These are phyloP conservation scores for Lignosus rhinocerotis DNA, from an alignment of 1,284 basidiomycete genomes.

Conservation along the genomic window DNA sequence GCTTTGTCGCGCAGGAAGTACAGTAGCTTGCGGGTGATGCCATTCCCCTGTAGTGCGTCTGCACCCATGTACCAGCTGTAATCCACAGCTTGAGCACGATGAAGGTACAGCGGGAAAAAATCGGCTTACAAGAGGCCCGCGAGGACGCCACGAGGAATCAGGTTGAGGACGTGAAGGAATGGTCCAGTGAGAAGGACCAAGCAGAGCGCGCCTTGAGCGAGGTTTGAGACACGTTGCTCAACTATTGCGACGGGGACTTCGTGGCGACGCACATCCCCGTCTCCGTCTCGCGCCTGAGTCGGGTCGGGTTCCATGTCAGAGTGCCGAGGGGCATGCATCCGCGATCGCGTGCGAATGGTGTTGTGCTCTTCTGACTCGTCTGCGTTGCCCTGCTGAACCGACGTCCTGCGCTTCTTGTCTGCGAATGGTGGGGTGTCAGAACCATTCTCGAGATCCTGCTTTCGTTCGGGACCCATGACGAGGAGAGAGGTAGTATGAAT, in stretches of 20 bases:
- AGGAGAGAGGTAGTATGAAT: slow-evolving; percentile 89
- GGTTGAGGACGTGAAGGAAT: slow-evolving; percentile 75
- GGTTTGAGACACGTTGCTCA: slow-evolving; percentile 87
- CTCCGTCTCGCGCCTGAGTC: slow-evolving; percentile 27
- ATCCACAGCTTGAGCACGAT: slow-evolving; percentile 5
- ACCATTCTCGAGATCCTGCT: slow-evolving; percentile 43
- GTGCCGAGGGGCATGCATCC: slow-evolving; percentile 23
- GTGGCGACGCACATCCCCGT: slow-evolving; percentile 29
- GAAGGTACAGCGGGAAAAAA: background rate
- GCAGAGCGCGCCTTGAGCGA: slow-evolving; percentile 81
- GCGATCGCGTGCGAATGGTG: slow-evolving; percentile 18
- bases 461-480: slow-evolving; percentile 61
- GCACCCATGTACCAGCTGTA: slow-evolving; percentile 88
- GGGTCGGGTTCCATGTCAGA: slow-evolving; percentile 35
- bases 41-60: slow-evolving; percentile 80
- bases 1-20: slow-evolving; percentile 80
- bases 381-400: background rate
- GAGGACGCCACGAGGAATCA: slow-evolving; percentile 76
- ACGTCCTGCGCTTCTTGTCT: slow-evolving; percentile 12
- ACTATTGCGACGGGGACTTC: slow-evolving; percentile 81
- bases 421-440: background rate
- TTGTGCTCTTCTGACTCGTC: background rate
- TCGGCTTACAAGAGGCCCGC: slow-evolving; percentile 70
- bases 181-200: slow-evolving; percentile 81
- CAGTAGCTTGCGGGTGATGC: slow-evolving; percentile 82